Evolutionary conservation across 306 rosid genomes (phyloP).

Genomic region (Vachellia pachyceras): DNA sequence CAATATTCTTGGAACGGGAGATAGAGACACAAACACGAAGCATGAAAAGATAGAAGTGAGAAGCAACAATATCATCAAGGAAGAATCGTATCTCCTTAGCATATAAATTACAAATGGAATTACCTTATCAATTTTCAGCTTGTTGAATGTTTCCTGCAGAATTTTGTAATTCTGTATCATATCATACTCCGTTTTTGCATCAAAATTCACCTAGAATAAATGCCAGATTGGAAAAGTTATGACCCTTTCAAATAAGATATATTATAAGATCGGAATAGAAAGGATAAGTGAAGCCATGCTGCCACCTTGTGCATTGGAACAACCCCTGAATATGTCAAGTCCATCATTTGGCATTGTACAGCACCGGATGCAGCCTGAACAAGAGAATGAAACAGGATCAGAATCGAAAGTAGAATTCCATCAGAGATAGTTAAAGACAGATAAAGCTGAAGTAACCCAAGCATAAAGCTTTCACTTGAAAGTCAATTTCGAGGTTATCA

Average conservation of each 20-base stretch:
- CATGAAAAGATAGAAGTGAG: background rate
- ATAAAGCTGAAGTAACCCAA: background rate
- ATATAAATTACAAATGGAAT: background rate
- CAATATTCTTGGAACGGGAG: background rate
- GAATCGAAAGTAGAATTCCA: conserved; percentile 21
- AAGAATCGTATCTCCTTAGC: background rate
- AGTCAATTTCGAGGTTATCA: background rate
- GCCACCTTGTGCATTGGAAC: conserved; percentile 98
- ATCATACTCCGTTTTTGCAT: conserved; percentile 91
- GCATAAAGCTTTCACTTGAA: background rate
- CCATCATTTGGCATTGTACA: conserved; percentile 97
- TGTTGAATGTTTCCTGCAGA: conserved; percentile 90
- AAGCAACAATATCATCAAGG: conserved; percentile 10
- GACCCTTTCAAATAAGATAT: background rate
- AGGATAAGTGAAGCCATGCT: conserved; percentile 28
- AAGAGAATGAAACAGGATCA: conserved; percentile 22
- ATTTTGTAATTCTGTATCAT: conserved; percentile 96
- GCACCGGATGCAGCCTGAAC: conserved; percentile 96
- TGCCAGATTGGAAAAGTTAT: conserved; percentile 19
- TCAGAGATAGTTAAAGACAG: conserved; percentile 11
- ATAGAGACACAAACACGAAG: background rate
- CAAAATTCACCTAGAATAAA: conserved; percentile 78
- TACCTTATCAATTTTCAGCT: conserved; percentile 91
- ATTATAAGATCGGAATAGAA: conserved; percentile 12
- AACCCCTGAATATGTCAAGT: conserved; percentile 87